A percentile compares a stretch with the other conserved stretches of the same genome.
Conservation (phyloP, 2,329 filamentous ascomycete species). For the Fusarium sp. region DNA sequence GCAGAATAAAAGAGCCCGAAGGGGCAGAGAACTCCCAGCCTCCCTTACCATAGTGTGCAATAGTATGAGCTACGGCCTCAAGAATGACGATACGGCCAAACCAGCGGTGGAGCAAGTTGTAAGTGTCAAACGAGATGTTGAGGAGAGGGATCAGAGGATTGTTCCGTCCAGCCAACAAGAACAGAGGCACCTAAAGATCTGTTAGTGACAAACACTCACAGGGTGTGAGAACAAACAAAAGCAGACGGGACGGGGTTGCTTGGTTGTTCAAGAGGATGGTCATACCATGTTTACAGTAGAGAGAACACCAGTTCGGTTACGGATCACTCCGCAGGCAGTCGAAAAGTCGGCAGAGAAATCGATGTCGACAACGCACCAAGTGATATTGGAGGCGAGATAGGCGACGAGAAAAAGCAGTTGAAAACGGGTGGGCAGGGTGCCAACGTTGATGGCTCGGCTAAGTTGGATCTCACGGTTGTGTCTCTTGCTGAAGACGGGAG, state of each 20-base stretch:
- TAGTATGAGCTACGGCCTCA: conserved; percentile 72
- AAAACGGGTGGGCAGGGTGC: conserved; percentile 69
- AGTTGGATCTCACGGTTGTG: conserved; percentile 72
- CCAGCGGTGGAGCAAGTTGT: conserved; percentile 84
- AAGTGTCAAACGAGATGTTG: conserved; percentile 81
- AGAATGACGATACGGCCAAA: conserved; percentile 78
- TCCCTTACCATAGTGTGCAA: conserved; percentile 63
- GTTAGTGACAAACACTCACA: conserved; percentile 8
- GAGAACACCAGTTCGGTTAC: conserved; percentile 76
- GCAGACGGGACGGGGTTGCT: not conserved
- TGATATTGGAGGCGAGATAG: conserved; percentile 66
- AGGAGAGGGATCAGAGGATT: conserved; percentile 78
- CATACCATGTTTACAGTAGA: conserved; percentile 77
- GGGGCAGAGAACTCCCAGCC: conserved; percentile 57
- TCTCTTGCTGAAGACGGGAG: conserved; percentile 67
- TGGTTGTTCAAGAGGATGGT: not conserved
- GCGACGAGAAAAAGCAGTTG: conserved; percentile 64
- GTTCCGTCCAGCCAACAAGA: conserved; percentile 78
- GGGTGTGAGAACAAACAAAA: not conserved
- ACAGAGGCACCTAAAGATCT: conserved; percentile 65
- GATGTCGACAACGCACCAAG: conserved; percentile 74
- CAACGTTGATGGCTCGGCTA: conserved; percentile 64
- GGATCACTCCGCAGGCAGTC: conserved; percentile 59
- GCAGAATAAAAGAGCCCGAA: conserved; percentile 61
- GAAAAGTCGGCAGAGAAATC: conserved; percentile 60